Conservation (phyloP, 108 stramenopile genomes). For the Nannochloropsis gaditana region DNA sequence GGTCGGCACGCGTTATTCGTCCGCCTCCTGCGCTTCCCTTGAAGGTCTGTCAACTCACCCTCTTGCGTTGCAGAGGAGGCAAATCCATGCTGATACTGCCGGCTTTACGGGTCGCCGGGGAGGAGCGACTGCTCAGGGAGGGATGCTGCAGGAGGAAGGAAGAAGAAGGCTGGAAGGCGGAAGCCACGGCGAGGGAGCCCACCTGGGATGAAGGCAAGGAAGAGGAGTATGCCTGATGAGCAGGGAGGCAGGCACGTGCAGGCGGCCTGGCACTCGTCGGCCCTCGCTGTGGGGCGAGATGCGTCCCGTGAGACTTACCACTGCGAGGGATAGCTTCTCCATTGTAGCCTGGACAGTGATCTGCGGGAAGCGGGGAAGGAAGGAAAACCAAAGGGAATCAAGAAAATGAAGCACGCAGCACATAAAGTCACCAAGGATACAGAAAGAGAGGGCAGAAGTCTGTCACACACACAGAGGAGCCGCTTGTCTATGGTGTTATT, state of each 20-base stretch:
- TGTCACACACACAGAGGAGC: too few species aligned
- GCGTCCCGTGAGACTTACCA: background rate
- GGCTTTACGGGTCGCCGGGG: background rate
- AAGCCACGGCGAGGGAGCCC: constrained; percentile 7
- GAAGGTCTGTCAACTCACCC: background rate
- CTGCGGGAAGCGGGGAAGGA: background rate
- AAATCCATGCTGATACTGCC: constrained; percentile 2
- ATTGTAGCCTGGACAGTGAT: constrained; percentile 15
- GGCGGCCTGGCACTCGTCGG: background rate
- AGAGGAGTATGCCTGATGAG: background rate
- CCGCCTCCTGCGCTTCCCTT: too few species aligned
- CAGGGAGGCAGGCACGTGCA: background rate
- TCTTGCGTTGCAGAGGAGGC: background rate
- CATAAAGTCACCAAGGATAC: background rate
- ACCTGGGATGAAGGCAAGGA: background rate
- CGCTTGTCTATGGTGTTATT: background rate
- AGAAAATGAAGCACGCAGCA: background rate
- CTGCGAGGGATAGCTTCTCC: constrained; percentile 17
- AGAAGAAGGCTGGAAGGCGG: constrained; percentile 4
- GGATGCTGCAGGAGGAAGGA: background rate
- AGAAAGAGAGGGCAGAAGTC: too few species aligned
- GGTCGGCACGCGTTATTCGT: too few species aligned
- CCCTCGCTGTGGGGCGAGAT: background rate
- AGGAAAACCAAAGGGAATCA: background rate
- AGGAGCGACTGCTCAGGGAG: background rate